Base-by-base conservation (phyloP, 306 rosid genomes). In the Dryas octopetala region DNA sequence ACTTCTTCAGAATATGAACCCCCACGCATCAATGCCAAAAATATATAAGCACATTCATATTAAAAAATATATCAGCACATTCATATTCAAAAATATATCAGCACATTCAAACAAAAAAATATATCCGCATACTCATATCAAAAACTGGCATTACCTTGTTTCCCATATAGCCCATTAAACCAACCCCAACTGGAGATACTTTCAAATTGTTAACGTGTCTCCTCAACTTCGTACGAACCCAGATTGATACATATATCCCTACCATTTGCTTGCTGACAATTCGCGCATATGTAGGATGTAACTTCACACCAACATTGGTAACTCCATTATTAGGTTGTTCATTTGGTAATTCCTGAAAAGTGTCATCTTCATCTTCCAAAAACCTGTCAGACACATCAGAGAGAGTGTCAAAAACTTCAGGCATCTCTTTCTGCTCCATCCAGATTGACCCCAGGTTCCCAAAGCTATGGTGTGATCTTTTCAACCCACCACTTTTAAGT, bases 81-180 rank as follows among this genome's bases (percentile, higher is more conserved):
- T 32, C 38, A 32, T 32, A 32, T 23, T 23, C 38, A 32, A 32
- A 32, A 32, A 32, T 32, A 32, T 32, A 32, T 32, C 38, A 32
- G 38, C 38, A 19, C 19, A 19, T 19, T 19, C 19, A 19, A 58
- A 10, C 9, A 53, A 6, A 32, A 32, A 32, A 32, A 32, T 32
- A 32, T 32, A 32, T 32, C 38, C 0, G 38, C 38, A 32, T 32
- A 32, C 3, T 32, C 38, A 1, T 32, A 32, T 32, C 38, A 74
- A 73, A 40, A 62, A 19, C 1, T 53, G 68, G 71, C 40, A 66
- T 26, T 88, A 94, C 98, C 98, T 95, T 95, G 85, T 95, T 95
- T 88, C 99, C 99, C 93, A 95, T 87, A 92, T 90, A 95, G 26
- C 99, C 99, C 99, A 95, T 91, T 44, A 92, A 87, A 74, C 99